Evolutionary conservation across 768 basidiomycete species (phyloP), one percentile per base, ranked within the genome.

Genomic region (Termitomyces bulborhizus): DNA sequence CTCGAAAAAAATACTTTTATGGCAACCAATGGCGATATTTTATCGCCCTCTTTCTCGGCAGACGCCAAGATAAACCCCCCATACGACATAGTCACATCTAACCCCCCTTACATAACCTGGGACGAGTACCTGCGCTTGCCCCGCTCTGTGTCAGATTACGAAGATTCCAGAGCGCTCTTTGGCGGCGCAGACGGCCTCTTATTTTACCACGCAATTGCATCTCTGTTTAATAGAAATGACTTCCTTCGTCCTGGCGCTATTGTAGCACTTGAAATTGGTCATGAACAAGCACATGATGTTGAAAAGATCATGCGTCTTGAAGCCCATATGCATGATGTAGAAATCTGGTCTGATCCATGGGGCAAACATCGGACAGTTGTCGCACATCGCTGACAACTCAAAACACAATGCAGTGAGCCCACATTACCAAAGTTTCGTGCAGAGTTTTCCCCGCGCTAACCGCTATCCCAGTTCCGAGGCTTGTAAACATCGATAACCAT

Each of bases 321-420:
- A n/a, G 78, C 76, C 42, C 65, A 71, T 39, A 66, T 90, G 45
- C 63, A 61, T 58, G 63, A 69, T 36, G 77, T 82, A 4, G 80
- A 87, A 63, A 78, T 90, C 37, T 94, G 91, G 92, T 66, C 68
- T 57, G 93, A 95, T 69, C 87, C 85, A 57, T 95, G 85, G 85
- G 83, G 81, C 46, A 81, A 79, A 60, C 77, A 85, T 56, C 81
- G 93, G 58, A 83, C 86, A 46, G 85, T 94, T 15, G 66, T 89
- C 58, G 86, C 75, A 24, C 75, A 66, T 65, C 68, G 68, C 62
- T 75, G 68, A 76, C 68, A 21, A 16, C 27, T 41, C 39, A 37
- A 27, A 48, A 18, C 29, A 50, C 46, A 55, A 49, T 49, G 37
- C 48, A 50, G 48, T 50, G 26, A 39, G 27, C 16, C 21, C 26